Base-by-base conservation (phyloP, 1,139 yeast genomes). In the Suhomyces kunorum region DNA sequence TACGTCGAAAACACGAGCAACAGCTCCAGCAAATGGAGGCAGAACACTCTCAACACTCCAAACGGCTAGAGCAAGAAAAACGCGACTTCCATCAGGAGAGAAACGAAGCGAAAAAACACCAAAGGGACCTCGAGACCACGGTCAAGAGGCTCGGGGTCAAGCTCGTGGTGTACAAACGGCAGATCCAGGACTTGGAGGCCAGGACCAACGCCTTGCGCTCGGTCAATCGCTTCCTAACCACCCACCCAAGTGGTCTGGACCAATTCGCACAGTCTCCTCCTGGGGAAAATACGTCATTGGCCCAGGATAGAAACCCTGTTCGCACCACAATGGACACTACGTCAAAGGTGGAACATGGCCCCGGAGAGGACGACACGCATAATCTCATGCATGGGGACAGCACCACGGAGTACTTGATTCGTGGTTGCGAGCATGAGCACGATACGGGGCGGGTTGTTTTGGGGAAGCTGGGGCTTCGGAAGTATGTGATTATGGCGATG, bases 111-210 rank as follows among this genome's bases (percentile, higher is more conserved):
- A n/a, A 14, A 5, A 15, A 15, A 11, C 26, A 17, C n/a, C 38
- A 42, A 18, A 12, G 27, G 7, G 28, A 30, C 6, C 29, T 40
- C 15, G 39, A 43, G 17, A 24, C 23, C 5, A 30, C 47, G 9
- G n/a, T 43, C 19, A 31, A 38, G 2, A 42, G 38, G 19, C n/a
- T 44, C 16, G 39, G 46, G 20, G 29, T 42, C 5, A 42, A 47
- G 26, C 24, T 47, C 16, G 13, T 47, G 13, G 23, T 34, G 13
- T 47, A 42, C 36, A 45, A 44, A 19, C 34, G 43, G 6, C 39
- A 42, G 12, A 42, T 49, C 12, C 27, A 38, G 19, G 47, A 44
- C 4, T 33, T 48, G 29, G 32, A 36, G 8, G 31, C 43, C 4
- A 34, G 37, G 24, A 48, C 43, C 28, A 43, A 40, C 12, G 30